A percentile compares a stretch with the other conserved stretches of the same genome.
Conservation (phyloP, 371 early-diverging fungal species). For the Mycotypha africana region DNA sequence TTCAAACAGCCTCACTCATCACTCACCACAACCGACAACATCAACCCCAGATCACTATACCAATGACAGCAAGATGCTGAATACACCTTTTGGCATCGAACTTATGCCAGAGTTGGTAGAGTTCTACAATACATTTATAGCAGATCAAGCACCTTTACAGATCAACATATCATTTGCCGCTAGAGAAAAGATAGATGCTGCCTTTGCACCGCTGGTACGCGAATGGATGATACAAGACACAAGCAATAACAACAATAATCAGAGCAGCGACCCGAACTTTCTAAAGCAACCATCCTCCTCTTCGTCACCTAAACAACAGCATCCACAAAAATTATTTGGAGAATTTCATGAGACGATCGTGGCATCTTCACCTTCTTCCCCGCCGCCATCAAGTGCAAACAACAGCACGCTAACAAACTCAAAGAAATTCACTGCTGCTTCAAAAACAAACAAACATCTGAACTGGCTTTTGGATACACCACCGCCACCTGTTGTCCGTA, state of each 20-base stretch:
- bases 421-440: too few relatives aligned
- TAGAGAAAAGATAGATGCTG: conserved; percentile 8
- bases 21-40: too few relatives aligned
- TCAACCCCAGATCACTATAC: too few relatives aligned
- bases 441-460: too few relatives aligned
- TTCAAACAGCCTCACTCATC: background rate
- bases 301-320: too few relatives aligned
- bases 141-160: conserved; percentile 29
- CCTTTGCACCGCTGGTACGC: background rate
- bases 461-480: background rate
- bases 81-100: background rate
- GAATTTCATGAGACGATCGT: background rate
- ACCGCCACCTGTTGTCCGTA: background rate
- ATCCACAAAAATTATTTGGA: background rate
- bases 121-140: conserved; percentile 30
- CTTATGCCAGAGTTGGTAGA: conserved; percentile 11
- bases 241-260: background rate
- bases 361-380: too few relatives aligned
- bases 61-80: background rate
- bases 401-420: too few relatives aligned
- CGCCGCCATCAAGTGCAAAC: too few relatives aligned
- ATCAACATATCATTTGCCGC: conserved; percentile 32
- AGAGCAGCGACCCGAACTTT: too few relatives aligned
- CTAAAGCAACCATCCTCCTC: too few relatives aligned
- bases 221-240: background rate